Percentiles rank a stretch among this genome's conserved stretches.
These are phyloP conservation scores for Capsicum rhomboideum DNA, from an alignment of 257 asterid genomes.

Conservation along the genomic window DNA sequence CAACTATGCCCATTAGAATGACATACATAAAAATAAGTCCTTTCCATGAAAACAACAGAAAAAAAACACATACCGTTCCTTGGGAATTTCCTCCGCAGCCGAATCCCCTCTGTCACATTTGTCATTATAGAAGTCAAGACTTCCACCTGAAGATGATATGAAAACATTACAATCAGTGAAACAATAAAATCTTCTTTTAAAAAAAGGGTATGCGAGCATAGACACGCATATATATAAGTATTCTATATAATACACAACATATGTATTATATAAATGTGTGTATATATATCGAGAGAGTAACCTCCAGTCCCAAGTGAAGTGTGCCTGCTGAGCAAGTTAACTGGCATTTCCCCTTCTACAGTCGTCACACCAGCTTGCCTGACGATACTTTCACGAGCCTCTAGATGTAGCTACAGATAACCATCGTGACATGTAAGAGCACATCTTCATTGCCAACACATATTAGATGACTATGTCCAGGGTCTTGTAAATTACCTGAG, in stretches of 20 bases:
- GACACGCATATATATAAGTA: background rate
- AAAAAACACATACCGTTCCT: background rate
- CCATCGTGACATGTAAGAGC: background rate
- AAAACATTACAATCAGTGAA: background rate
- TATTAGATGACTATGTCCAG: background rate
- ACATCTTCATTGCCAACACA: background rate
- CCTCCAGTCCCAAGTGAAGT: constrained; percentile 5
- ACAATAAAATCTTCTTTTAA: background rate
- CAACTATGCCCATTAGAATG: background rate
- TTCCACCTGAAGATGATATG: background rate
- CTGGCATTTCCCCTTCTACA: constrained; percentile 4
- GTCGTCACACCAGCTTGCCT: background rate
- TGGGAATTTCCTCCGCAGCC: background rate
- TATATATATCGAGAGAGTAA: background rate
- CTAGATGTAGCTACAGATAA: background rate
- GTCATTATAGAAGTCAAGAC: background rate
- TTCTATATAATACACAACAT: background rate
- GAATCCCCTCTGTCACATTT: background rate
- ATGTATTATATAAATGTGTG: background rate
- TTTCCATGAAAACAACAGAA: background rate
- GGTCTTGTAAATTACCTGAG: constrained; percentile 40
- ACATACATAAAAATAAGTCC: background rate
- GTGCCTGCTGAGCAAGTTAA: constrained; percentile 1
- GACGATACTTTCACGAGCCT: background rate
- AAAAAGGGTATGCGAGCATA: background rate